A percentile compares a stretch with the other conserved stretches of the same genome.
phyloP scores from a whole-genome alignment of 345 rosid species.

The Gossypium turneri region DNA sequence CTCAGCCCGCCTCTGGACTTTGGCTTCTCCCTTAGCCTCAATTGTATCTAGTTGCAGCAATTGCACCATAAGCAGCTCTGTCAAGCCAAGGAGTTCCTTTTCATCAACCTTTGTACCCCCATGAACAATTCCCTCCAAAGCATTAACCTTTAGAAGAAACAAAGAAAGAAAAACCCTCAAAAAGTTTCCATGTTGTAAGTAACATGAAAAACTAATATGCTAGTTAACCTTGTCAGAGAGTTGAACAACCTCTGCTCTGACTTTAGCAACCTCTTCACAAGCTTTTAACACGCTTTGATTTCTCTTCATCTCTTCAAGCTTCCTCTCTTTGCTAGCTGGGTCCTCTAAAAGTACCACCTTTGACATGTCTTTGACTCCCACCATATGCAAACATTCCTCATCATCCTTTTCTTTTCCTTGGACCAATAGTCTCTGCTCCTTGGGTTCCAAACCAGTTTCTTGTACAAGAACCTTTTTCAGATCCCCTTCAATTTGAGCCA shows the following conservation, averaged over 20 bases:
- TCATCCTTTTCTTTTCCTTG: conserved; percentile 51
- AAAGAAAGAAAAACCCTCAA: neutral
- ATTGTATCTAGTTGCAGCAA: conserved; percentile 46
- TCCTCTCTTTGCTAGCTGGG: conserved; percentile 54
- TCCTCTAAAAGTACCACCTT: conserved; percentile 47
- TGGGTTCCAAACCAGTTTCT: conserved; percentile 43
- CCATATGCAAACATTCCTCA: conserved; percentile 46
- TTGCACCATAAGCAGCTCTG: conserved; percentile 44
- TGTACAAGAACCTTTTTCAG: conserved; percentile 38
- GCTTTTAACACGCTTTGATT: conserved; percentile 30
- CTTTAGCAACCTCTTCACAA: conserved; percentile 35
- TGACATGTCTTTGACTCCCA: conserved; percentile 43
- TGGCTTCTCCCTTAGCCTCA: conserved; percentile 49
- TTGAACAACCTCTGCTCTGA: conserved; percentile 44
- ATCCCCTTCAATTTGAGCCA: conserved; percentile 37
- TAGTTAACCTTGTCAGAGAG: conserved; percentile 40
- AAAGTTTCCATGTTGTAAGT: neutral
- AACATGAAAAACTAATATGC: neutral
- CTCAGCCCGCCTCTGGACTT: conserved; percentile 45
- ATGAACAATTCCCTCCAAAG: conserved; percentile 29
- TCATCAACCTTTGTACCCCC: conserved; percentile 35
- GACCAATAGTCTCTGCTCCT: conserved; percentile 46
- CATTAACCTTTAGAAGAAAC: conserved; percentile 30
- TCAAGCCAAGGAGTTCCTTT: conserved; percentile 38
- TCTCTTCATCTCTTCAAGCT: conserved; percentile 37